Conservation (phyloP, 2,329 filamentous ascomycete genomes). For the Diaporthe citri region DNA sequence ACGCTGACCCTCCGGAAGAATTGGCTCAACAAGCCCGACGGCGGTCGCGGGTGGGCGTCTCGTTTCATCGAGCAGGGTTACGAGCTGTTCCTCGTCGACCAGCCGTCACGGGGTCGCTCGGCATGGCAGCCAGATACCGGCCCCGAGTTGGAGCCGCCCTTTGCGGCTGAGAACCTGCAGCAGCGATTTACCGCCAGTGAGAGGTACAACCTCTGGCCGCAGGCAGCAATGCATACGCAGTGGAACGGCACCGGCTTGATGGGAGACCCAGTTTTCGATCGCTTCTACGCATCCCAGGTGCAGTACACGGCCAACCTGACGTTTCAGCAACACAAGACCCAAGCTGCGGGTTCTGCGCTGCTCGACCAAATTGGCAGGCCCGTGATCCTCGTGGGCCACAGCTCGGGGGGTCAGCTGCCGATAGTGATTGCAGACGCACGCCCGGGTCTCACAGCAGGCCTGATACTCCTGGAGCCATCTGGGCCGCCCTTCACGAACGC, state of each 20-base stretch:
- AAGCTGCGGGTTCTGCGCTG: conserved; percentile 55
- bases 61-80: conserved; percentile 60
- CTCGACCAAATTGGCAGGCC: conserved; percentile 58
- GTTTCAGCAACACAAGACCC: conserved; percentile 53
- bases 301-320: conserved; percentile 51
- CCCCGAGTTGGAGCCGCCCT: conserved; percentile 42
- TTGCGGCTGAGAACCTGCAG: conserved; percentile 52
- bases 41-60: conserved; percentile 61
- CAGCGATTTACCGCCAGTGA: conserved; percentile 53
- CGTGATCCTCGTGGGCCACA: conserved; percentile 58
- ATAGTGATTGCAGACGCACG: conserved; percentile 57
- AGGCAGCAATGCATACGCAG: conserved; percentile 52
- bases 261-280: conserved; percentile 57
- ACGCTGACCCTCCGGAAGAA: conserved; percentile 31
- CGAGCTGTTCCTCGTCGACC: conserved; percentile 61
- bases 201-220: conserved; percentile 53
- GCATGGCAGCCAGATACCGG: conserved; percentile 53
- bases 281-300: conserved; percentile 56
- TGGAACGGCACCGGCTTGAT: conserved; percentile 56
- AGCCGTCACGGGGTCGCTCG: conserved; percentile 59
- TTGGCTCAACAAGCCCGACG: conserved; percentile 61
- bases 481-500: conserved; percentile 62
- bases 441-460: conserved; percentile 54
- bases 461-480: conserved; percentile 60
- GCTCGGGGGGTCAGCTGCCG: conserved; percentile 58